Percentiles rank a stretch among this genome's conserved stretches.
phyloP scores from a whole-genome alignment of 192 early-diverging fungal species.

The Coemansia sp. region DNA sequence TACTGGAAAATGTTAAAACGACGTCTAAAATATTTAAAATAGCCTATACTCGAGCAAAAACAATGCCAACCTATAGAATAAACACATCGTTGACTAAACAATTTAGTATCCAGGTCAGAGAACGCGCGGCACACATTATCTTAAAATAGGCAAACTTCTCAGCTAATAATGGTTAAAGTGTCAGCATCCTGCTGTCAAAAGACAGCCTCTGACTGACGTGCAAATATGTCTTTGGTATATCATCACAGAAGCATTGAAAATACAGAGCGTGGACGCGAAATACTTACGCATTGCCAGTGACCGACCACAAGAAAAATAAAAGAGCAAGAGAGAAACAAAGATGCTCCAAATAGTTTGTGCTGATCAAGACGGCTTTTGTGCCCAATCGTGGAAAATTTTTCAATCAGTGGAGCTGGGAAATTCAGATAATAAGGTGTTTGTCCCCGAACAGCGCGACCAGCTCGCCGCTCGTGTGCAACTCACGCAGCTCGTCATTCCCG shows the following conservation, averaged over 20 bases:
- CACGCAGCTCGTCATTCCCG: slow-evolving; percentile 59
- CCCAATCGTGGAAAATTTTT: slow-evolving; percentile 1
- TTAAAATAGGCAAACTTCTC: slow-evolving; percentile 10
- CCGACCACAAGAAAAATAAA: not conserved
- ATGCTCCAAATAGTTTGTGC: not conserved
- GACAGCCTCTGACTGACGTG: slow-evolving; percentile 49
- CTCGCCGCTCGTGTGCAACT: slow-evolving; percentile 52
- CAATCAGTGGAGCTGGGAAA: not conserved
- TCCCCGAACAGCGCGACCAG: slow-evolving; percentile 52
- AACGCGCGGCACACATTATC: not conserved
- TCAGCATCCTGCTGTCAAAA: slow-evolving; percentile 21
- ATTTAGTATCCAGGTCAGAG: not conserved
- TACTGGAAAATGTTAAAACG: not conserved
- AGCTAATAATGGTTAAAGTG: slow-evolving; percentile 18
- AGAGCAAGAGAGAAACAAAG: not conserved
- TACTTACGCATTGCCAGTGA: slow-evolving; percentile 4
- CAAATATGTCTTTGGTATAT: slow-evolving; percentile 36
- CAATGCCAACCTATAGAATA: not conserved
- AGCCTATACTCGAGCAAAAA: not conserved
- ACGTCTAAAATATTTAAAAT: not conserved
- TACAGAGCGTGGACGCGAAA: not conserved
- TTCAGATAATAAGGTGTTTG: slow-evolving; percentile 24
- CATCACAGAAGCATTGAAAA: slow-evolving; percentile 26
- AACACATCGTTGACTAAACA: not conserved
- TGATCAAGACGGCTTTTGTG: not conserved